Conservation (phyloP, 2,329 filamentous ascomycete genomes). For the Ceratocystis harringtonii region DNA sequence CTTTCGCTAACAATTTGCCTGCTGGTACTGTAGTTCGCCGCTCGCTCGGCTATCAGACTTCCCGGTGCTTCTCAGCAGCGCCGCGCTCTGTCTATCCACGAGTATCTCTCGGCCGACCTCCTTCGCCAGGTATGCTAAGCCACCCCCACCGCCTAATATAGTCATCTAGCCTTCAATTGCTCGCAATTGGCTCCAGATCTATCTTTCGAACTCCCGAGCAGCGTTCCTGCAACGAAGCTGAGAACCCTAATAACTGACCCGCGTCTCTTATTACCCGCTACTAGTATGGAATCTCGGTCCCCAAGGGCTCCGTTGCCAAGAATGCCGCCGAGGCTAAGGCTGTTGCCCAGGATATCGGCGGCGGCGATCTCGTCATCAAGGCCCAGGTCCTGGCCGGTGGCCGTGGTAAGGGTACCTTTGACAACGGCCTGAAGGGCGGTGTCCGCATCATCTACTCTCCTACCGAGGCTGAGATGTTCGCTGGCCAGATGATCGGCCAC, state of each 20-base stretch:
- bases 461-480: conserved; percentile 91
- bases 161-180: neutral
- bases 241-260: neutral
- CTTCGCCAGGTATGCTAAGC: conserved; percentile 48
- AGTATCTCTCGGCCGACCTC: conserved; percentile 91
- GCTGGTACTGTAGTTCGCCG: conserved; percentile 20
- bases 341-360: conserved; percentile 79
- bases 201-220: neutral
- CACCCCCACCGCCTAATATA: neutral
- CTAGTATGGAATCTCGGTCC: conserved; percentile 88
- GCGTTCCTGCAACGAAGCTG: neutral
- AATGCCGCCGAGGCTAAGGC: conserved; percentile 76
- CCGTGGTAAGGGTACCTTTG: conserved; percentile 92
- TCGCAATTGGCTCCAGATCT: neutral
- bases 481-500: conserved; percentile 98
- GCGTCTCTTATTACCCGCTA: conserved; percentile 14
- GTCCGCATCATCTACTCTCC: conserved; percentile 98
- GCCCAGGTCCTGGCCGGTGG: conserved; percentile 96
- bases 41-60: conserved; percentile 37
- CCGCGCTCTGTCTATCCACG: conserved; percentile 89
- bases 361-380: conserved; percentile 98
- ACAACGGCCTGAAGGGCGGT: conserved; percentile 97
- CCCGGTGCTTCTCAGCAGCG: conserved; percentile 61
- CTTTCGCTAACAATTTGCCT: conserved; percentile 4
- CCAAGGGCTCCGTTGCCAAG: conserved; percentile 75